phyloP scores from a whole-genome alignment of 2,329 filamentous ascomycete genomes.

The Septoria petroselini region DNA sequence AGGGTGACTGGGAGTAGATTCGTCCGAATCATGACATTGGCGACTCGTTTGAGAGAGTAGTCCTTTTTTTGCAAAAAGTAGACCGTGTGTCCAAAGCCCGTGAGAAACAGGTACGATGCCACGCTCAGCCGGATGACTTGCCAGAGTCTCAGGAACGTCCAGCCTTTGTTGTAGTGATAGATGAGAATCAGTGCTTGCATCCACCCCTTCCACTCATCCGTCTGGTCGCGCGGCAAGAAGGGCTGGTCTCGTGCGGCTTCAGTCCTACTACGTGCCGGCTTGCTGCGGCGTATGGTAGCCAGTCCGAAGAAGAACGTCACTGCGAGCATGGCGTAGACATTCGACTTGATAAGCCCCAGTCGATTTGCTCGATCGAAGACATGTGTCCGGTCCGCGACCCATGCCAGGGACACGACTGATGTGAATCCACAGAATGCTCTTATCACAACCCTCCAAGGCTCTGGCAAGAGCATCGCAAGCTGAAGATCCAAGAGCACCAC shows the following conservation, averaged over 20 bases:
- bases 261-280: constrained; percentile 12
- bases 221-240: constrained; percentile 55
- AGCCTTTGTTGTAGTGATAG: constrained; percentile 59
- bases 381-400: constrained; percentile 54
- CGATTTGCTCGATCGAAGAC: constrained; percentile 54
- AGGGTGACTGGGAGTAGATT: constrained; percentile 56
- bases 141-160: constrained; percentile 52
- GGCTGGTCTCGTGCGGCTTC: constrained; percentile 31
- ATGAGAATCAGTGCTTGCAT: constrained; percentile 58
- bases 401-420: constrained; percentile 36
- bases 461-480: constrained; percentile 13
- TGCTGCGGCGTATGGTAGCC: constrained; percentile 17
- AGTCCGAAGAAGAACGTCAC: constrained; percentile 36
- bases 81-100: constrained; percentile 59
- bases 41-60: constrained; percentile 55
- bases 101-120: constrained; percentile 61
- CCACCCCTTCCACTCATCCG: constrained; percentile 65
- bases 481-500: constrained; percentile 17
- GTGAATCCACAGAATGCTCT: constrained; percentile 20
- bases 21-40: constrained; percentile 54
- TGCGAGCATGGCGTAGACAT: constrained; percentile 32
- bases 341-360: constrained; percentile 37
- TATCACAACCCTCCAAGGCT: constrained; percentile 10
- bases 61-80: constrained; percentile 58
- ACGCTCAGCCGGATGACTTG: constrained; percentile 55